Evolutionary conservation across 2,329 filamentous ascomycete species (phyloP).

Genomic region (Clathrospora elynae): DNA sequence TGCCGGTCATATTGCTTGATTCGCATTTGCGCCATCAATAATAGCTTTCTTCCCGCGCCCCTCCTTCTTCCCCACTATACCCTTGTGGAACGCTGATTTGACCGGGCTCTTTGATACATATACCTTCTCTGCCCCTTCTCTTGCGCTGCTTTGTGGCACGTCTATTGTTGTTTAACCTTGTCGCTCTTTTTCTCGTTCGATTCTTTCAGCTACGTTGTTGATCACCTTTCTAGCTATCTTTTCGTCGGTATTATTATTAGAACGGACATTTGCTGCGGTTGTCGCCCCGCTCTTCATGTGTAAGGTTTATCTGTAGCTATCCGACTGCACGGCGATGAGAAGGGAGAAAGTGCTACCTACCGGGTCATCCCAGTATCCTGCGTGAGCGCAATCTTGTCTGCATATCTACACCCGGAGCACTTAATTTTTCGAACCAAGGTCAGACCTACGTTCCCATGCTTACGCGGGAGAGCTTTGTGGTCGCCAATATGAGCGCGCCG

Average conservation of each 20-base stretch:
- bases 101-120: conserved; percentile 15
- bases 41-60: conserved; percentile 11
- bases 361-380: conserved; percentile 32
- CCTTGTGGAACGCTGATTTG: conserved; percentile 9
- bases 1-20: conserved; percentile 15
- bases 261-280: conserved; percentile 5
- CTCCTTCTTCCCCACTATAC: conserved; percentile 5
- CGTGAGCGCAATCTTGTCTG: conserved; percentile 32
- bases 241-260: conserved; percentile 6
- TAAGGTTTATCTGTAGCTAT: conserved; percentile 4
- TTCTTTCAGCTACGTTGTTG: conserved; percentile 20
- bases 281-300: conserved; percentile 2
- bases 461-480: conserved; percentile 38
- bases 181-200: conserved; percentile 31
- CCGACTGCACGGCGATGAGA: conserved; percentile 21
- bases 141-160: conserved; percentile 14
- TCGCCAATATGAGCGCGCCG: conserved; percentile 40
- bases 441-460: conserved; percentile 37
- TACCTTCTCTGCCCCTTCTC: conserved; percentile 7
- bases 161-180: conserved; percentile 30
- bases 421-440: conserved; percentile 16
- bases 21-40: conserved; percentile 17
- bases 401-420: conserved; percentile 22
- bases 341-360: conserved; percentile 19
- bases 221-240: conserved; percentile 10